Conservation (phyloP, 257 asterid species). For the Dorcoceras hygrometricum region DNA sequence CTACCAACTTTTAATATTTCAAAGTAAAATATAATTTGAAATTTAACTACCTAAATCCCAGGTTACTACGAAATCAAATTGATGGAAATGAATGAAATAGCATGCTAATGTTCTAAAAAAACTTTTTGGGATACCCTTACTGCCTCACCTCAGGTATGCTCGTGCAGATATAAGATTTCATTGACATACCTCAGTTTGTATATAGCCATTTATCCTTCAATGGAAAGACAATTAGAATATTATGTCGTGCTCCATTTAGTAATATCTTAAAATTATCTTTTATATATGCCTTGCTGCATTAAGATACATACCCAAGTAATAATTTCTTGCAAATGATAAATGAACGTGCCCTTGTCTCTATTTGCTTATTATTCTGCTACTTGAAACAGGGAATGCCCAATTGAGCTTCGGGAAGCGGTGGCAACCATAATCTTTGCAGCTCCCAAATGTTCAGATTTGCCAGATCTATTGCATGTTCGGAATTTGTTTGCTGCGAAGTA, state of each 20-base stretch:
- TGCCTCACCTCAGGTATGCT: no score
- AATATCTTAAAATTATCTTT: background rate
- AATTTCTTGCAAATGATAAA: background rate
- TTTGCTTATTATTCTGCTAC: slow-evolving; percentile 20
- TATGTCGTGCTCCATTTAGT: background rate
- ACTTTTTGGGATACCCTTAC: no score
- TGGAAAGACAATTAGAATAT: background rate
- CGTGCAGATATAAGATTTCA: background rate
- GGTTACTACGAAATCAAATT: no score
- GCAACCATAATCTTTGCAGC: slow-evolving; percentile 94
- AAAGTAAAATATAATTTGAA: no score
- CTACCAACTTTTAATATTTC: no score
- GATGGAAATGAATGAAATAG: no score
- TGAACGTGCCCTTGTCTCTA: background rate
- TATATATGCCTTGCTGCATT: background rate
- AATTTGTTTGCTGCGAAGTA: slow-evolving; percentile 78
- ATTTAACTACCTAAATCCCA: no score
- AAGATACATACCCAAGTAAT: background rate
- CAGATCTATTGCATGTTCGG: slow-evolving; percentile 72
- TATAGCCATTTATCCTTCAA: background rate
- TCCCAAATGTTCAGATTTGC: slow-evolving; percentile 94
- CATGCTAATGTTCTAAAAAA: no score
- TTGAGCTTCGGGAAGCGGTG: slow-evolving; percentile 80
- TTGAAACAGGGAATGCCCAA: slow-evolving; percentile 77
- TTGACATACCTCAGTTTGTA: background rate